A percentile compares a stretch with the other conserved stretches of the same genome.
Conservation (phyloP, 2,329 filamentous ascomycete species). For the Cyphellophora attinorum region DNA sequence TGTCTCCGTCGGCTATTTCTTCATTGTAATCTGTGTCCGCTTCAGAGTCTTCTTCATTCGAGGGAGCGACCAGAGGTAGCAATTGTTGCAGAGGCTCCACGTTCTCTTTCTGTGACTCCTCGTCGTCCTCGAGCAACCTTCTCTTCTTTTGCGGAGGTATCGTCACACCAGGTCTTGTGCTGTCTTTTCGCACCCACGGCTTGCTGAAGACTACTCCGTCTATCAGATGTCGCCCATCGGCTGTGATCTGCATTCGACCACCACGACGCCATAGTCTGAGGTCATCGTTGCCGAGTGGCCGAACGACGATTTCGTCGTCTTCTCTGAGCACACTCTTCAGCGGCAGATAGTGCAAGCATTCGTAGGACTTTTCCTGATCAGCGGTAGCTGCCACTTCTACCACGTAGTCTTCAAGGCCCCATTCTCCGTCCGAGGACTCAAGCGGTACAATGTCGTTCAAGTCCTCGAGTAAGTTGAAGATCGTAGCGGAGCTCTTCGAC, state of each 20-base stretch:
- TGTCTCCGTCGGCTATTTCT: constrained; percentile 4
- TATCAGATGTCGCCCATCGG: constrained; percentile 68
- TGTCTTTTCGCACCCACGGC: constrained; percentile 50
- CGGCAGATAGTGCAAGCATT: constrained; percentile 77
- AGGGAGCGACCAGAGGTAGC: background rate
- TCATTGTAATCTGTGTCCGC: constrained; percentile 11
- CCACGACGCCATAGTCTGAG: constrained; percentile 61
- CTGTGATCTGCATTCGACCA: constrained; percentile 71
- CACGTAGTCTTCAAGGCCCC: constrained; percentile 83
- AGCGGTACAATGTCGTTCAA: constrained; percentile 74
- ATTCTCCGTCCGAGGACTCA: constrained; percentile 57
- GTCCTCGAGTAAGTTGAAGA: constrained; percentile 66
- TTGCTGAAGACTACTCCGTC: constrained; percentile 81
- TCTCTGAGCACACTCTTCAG: constrained; percentile 63
- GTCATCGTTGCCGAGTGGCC: constrained; percentile 66
- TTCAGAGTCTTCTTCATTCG: constrained; percentile 23
- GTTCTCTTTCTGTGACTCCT: constrained; percentile 13
- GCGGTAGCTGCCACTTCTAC: constrained; percentile 56
- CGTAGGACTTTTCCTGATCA: constrained; percentile 47
- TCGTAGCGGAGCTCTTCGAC: constrained; percentile 46
- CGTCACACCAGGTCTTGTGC: constrained; percentile 54
- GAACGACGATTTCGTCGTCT: constrained; percentile 79
- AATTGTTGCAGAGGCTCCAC: constrained; percentile 19
- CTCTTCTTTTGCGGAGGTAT: constrained; percentile 67
- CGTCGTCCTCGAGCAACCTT: constrained; percentile 33